phyloP scores from a whole-genome alignment of 2,329 filamentous ascomycete genomes.

The Trichoderma arundinaceum region DNA sequence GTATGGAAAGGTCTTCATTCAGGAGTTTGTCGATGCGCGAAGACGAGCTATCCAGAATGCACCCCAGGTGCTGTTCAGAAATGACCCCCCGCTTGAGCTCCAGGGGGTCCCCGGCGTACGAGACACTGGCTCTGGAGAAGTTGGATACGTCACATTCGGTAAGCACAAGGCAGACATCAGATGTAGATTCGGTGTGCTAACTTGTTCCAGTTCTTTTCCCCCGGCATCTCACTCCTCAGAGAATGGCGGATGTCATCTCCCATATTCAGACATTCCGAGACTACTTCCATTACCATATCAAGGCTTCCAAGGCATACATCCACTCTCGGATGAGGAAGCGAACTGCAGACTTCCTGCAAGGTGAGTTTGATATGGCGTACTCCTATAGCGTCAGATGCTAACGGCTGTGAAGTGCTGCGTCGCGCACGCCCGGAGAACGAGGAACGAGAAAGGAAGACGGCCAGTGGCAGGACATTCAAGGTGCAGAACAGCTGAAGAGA shows the following conservation, averaged over 20 bases:
- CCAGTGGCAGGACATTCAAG: conserved; percentile 91
- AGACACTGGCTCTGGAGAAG: conserved; percentile 76
- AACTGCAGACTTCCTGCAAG: conserved; percentile 97
- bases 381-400: conserved; percentile 37
- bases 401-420: conserved; percentile 73
- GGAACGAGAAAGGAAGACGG: conserved; percentile 97
- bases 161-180: conserved; percentile 39
- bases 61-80: conserved; percentile 94
- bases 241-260: conserved; percentile 93
- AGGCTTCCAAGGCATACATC: conserved; percentile 98
- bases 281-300: conserved; percentile 99
- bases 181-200: conserved; percentile 34
- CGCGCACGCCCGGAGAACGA: conserved; percentile 93
- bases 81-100: conserved; percentile 90
- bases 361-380: conserved; percentile 55
- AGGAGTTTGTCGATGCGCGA: conserved; percentile 97
- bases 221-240: conserved; percentile 86
- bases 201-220: conserved; percentile 80
- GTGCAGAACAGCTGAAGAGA: conserved; percentile 48
- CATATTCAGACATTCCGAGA: conserved; percentile 99
- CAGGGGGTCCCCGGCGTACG: conserved; percentile 84
- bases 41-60: conserved; percentile 97
- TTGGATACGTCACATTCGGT: conserved; percentile 99
- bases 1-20: conserved; percentile 97
- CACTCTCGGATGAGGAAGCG: conserved; percentile 97